Conservation (phyloP, 1,284 basidiomycete genomes). For the Irpex sp. region DNA sequence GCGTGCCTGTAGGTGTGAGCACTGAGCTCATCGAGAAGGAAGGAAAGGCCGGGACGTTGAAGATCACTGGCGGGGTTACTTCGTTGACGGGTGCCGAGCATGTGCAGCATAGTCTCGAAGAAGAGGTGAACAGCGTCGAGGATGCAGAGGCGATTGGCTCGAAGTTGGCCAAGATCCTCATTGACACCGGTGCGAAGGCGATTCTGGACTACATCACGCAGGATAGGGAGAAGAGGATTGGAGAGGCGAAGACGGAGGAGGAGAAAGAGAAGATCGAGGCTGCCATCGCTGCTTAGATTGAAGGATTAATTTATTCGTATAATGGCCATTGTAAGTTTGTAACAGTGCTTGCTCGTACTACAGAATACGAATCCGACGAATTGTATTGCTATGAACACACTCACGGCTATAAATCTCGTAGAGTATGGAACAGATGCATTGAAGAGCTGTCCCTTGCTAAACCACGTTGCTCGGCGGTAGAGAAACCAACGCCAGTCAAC, state of each 20-base stretch:
- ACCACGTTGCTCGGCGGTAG: conserved; percentile 27
- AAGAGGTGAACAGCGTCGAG: conserved; percentile 47
- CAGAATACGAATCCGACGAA: not conserved
- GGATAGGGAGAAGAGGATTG: conserved; percentile 58
- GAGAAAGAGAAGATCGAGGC: conserved; percentile 16
- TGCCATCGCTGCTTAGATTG: conserved; percentile 13
- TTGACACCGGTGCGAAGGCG: conserved; percentile 66
- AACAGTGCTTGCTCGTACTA: not conserved
- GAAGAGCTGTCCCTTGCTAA: conserved; percentile 23
- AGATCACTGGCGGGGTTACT: conserved; percentile 78
- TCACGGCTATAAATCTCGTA: not conserved
- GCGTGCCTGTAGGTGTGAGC: conserved; percentile 91
- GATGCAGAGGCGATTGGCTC: conserved; percentile 72
- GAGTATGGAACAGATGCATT: not conserved
- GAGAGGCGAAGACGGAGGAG: conserved; percentile 34
- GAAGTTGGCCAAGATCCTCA: conserved; percentile 59
- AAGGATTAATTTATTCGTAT: not conserved
- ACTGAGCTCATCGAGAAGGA: conserved; percentile 41
- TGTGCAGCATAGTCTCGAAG: conserved; percentile 62
- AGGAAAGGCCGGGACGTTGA: conserved; percentile 40
- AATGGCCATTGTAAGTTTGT: not conserved
- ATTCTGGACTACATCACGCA: conserved; percentile 78
- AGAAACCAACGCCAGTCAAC: conserved; percentile 22
- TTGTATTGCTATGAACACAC: not conserved
- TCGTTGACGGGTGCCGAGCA: conserved; percentile 69